Evolutionary conservation across 2,329 filamentous ascomycete species (phyloP), one percentile per base, ranked within the genome.

Genomic region (Grosmannia huntii): DNA sequence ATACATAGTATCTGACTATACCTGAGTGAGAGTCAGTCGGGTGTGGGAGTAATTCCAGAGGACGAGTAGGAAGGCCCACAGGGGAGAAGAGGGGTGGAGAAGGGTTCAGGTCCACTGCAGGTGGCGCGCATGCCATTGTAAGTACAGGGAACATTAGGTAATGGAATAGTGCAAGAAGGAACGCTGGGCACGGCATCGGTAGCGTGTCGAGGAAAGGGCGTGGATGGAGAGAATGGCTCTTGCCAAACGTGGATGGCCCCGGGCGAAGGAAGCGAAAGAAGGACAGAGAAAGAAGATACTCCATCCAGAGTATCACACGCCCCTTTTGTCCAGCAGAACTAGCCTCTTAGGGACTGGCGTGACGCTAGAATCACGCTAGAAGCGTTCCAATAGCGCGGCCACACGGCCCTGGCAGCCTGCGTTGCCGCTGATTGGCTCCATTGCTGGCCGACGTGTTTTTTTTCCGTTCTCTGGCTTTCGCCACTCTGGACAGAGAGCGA

Each of bases 311-410:
- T 23, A 21, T 57, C 58, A 57, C 55, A 60, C 51, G 55, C 51
- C 51, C n/a, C 36, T 49, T 44, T 23, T 51, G 25, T 7, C 41
- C 55, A 25, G 54, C 36, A 21, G 6, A 14, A 25, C 33, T 55
- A 57, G 38, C 61, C 53, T 33, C 11, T 48, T 57, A 14, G 16
- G 57, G 55, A 25, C 11, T 53, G 44, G 56, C 46, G 59, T 60
- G 51, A 65, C 66, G 65, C 69, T 72, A 72, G 70, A 72, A 72
- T 62, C 62, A 62, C 68, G 66, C 69, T 72, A 71, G 70, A 72
- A 72, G 64, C 38, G 55, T 63, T 65, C 60, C 58, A 64, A 55
- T 62, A 59, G 60, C 60, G 51, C 41, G 21, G 53, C 41, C n/a
- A 56, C 54, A 23, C 28, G 5, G 54, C 27, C 28, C 28, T 55